A percentile compares a stretch with the other conserved stretches of the same genome.
phyloP scores from a whole-genome alignment of 495 filamentous ascomycete genomes.

The Alectoria sarmentosa region DNA sequence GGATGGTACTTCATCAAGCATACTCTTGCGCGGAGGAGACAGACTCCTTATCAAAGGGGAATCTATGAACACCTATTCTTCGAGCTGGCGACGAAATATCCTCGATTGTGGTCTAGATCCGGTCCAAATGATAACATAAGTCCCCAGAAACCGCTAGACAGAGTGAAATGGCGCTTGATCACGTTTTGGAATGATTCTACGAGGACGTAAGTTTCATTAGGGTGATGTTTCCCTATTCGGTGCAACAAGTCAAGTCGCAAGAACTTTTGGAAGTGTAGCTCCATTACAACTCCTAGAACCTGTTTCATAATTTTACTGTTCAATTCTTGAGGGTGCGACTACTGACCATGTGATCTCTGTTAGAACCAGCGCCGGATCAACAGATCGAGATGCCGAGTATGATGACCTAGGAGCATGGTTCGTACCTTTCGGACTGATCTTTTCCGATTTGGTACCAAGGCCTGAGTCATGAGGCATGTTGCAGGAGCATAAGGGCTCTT shows the following conservation, averaged over 20 bases:
- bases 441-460: too few species aligned
- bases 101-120: slow-evolving; percentile 41
- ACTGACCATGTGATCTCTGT: background rate
- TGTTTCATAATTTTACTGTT: background rate
- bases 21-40: slow-evolving; percentile 35
- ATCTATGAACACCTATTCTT: slow-evolving; percentile 45
- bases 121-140: slow-evolving; percentile 39
- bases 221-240: background rate
- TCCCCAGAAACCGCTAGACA: slow-evolving; percentile 29
- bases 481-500: too few species aligned
- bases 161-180: slow-evolving; percentile 43
- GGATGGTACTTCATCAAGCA: slow-evolving; percentile 47
- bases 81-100: slow-evolving; percentile 39
- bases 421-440: too few species aligned
- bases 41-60: slow-evolving; percentile 43
- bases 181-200: slow-evolving; percentile 37
- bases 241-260: background rate
- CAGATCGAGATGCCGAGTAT: slow-evolving; percentile 27
- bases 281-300: background rate
- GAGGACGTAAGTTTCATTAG: slow-evolving; percentile 21
- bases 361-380: slow-evolving; percentile 21
- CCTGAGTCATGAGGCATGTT: too few species aligned
- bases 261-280: background rate
- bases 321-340: background rate
- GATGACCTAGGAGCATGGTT: slow-evolving; percentile 36